Conservation (phyloP, 1,139 yeast species). For the Blastobotrys aristatus region DNA sequence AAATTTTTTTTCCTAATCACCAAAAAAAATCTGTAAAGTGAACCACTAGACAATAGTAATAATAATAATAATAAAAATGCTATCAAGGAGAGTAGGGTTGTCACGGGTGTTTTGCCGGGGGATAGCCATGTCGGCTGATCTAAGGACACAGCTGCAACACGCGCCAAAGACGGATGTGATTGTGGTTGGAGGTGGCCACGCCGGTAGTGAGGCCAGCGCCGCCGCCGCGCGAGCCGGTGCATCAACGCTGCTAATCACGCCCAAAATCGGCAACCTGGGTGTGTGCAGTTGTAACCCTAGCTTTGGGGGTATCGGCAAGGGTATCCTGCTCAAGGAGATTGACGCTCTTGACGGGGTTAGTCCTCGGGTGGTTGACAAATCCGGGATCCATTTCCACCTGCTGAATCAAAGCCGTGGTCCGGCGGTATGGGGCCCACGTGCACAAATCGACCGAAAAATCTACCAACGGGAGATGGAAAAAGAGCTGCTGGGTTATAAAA, state of each 20-base stretch:
- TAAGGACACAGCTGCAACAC: neutral
- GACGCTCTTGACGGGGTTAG: conserved; percentile 96
- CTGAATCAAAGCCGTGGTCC: conserved; percentile 88
- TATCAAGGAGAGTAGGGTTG: too few relatives aligned
- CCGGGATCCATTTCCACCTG: conserved; percentile 89
- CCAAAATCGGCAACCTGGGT: conserved; percentile 69
- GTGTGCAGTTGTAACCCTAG: conserved; percentile 97
- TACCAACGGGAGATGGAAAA: conserved; percentile 78
- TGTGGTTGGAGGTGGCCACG: conserved; percentile 97
- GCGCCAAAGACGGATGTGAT: conserved; percentile 52
- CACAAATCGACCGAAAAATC: conserved; percentile 84
- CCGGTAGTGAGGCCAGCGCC: conserved; percentile 97
- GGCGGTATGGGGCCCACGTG: conserved; percentile 98
- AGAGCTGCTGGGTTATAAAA: conserved; percentile 52
- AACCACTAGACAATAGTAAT: too few relatives aligned
- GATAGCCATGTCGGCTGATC: conserved; percentile 4
- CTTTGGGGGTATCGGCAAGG: conserved; percentile 98
- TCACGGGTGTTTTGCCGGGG: neutral
- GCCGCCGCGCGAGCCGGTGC: conserved; percentile 87
- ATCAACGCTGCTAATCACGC: conserved; percentile 71
- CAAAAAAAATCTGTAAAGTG: too few relatives aligned
- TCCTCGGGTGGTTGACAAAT: conserved; percentile 75
- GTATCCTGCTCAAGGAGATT: conserved; percentile 83
- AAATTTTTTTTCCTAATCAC: neutral
- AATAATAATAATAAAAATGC: too few relatives aligned